Percentiles rank a stretch among this genome's conserved stretches.
Conservation (phyloP, 495 filamentous ascomycete genomes). For the Usnea hakonensis region DNA sequence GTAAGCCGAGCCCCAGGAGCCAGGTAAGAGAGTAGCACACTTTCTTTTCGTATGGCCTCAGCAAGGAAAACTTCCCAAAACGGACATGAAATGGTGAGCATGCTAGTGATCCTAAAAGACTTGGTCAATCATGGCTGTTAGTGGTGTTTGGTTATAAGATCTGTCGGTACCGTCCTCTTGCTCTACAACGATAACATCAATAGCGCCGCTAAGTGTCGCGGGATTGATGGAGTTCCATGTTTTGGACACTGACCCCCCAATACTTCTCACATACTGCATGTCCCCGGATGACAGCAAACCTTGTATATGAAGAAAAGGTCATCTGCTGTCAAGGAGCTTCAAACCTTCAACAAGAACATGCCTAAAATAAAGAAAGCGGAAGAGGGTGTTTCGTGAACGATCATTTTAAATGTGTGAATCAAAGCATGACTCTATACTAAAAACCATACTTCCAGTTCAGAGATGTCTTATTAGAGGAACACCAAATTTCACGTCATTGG, state of each 20-base stretch:
- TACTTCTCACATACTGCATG: constrained; percentile 98
- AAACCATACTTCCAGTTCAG: background rate
- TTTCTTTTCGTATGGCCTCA: constrained; percentile 98
- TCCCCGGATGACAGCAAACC: constrained; percentile 10
- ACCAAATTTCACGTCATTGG: background rate
- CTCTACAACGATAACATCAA: constrained; percentile 98
- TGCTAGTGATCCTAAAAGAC: constrained; percentile 51
- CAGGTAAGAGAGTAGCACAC: constrained; percentile 31
- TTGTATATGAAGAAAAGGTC: background rate
- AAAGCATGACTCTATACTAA: background rate
- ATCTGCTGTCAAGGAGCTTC: background rate
- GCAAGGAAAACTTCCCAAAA: constrained; percentile 94
- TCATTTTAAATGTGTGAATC: background rate
- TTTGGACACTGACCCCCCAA: constrained; percentile 92
- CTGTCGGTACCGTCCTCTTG: constrained; percentile 72
- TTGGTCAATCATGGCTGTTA: constrained; percentile 7
- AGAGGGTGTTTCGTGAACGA: background rate
- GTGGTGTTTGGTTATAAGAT: background rate
- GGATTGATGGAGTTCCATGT: constrained; percentile 99
- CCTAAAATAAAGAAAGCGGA: background rate
- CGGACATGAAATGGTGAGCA: constrained; percentile 98
- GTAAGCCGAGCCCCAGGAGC: constrained; percentile 19
- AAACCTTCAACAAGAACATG: background rate
- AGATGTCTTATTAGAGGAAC: background rate
- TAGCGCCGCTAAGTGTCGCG: constrained; percentile 90